Evolutionary conservation across 345 rosid genomes (phyloP).

Genomic region (Noccaea bulbosa): DNA sequence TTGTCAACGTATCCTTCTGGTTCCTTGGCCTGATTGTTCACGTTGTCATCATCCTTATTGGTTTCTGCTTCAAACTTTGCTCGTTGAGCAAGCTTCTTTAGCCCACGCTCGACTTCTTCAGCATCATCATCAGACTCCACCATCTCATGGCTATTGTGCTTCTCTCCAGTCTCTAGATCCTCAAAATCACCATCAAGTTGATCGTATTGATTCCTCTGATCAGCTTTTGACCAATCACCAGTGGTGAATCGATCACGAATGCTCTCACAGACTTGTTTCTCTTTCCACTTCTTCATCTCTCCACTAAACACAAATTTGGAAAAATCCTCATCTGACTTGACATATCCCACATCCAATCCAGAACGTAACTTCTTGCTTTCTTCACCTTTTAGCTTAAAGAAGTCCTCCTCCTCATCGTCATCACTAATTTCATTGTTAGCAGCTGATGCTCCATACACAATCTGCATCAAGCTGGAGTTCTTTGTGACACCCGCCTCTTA

Average conservation of each 20-base stretch:
- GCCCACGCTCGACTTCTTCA: constrained; percentile 52
- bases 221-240: constrained; percentile 80
- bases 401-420: constrained; percentile 62
- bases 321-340: constrained; percentile 54
- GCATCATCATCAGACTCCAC: constrained; percentile 45
- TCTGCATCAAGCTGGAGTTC: constrained; percentile 62
- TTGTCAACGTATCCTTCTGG: constrained; percentile 59
- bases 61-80: constrained; percentile 69
- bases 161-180: constrained; percentile 81
- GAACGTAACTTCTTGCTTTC: constrained; percentile 49
- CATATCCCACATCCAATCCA: constrained; percentile 44
- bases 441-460: constrained; percentile 63
- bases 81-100: constrained; percentile 76
- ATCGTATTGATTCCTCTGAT: constrained; percentile 56
- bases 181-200: constrained; percentile 70
- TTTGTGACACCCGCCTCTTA: too few species aligned
- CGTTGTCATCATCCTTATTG: constrained; percentile 56
- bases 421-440: constrained; percentile 47
- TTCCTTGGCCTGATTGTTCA: constrained; percentile 52
- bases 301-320: constrained; percentile 55
- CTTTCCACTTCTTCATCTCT: constrained; percentile 61
- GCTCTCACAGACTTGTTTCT: constrained; percentile 55
- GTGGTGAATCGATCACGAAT: constrained; percentile 78
- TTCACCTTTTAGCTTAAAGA: constrained; percentile 77
- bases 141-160: constrained; percentile 38